Base-by-base conservation (phyloP, 331 rosid species). In the Acacia concinna region DNA sequence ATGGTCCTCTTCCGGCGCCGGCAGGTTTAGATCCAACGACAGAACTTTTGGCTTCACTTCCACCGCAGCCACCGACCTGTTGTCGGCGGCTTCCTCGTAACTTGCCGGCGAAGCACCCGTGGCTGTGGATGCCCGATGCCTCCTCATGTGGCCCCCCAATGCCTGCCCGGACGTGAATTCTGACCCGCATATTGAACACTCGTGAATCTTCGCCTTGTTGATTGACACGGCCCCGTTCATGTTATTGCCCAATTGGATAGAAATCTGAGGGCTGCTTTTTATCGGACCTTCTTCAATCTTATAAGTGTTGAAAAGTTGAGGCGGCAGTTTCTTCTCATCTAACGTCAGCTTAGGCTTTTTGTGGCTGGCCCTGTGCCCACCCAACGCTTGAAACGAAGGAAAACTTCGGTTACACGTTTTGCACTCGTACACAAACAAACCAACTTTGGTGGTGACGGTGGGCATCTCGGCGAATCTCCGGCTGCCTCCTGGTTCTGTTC, bases 341-440 rank as follows among this genome's bases (percentile, higher is more conserved):
- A 32, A 37, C 12, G 13, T 46, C 18, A 76, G 8, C 68, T 85
- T 91, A 0, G 90, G 93, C 82, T 81, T 96, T 60, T 91, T 96
- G 86, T 96, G 99, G 82, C 99, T 90, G 1, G 98, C 99, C 20
- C 99, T 86, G 83, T 96, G 99, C 4, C 99, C 99, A 8, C 99
- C 99, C 8, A 96, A 86, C 20, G 99, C 99, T 82, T 96, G 99
- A 77, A 96, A 96, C 18, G 98, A 96, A 70, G 91, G 89, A 78
- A 96, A 96, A 13, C 83, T 86, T 75, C 98, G 84, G 86, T 89
- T 93, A 76, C 99, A 96, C 0, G 98, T 96, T 82, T 96, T 96
- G 89, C 99, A 96, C 88, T 91, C 96, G 31, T 96, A 93, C 34
- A 80, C 80, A 32, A 64, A 84, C 13, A 84, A 79, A 25, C 88